Conservation (phyloP, 306 rosid species). For the Astragalus membranaceus region DNA sequence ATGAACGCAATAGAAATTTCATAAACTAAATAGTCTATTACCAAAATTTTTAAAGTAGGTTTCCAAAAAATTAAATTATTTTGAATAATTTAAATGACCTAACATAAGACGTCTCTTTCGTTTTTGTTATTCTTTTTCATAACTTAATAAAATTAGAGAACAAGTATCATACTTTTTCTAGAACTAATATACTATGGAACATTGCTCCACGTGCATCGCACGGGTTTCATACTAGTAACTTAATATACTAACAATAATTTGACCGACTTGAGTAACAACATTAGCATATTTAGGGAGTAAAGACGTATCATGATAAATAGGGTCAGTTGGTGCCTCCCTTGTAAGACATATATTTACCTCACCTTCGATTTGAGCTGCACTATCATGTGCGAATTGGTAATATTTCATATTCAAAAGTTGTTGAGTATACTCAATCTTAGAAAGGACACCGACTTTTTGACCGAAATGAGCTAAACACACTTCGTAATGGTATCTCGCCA, state of each 20-base stretch:
- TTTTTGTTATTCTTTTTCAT: no score
- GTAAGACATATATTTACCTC: background rate
- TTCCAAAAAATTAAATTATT: no score
- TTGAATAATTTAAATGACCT: no score
- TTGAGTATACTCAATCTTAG: background rate
- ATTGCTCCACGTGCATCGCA: no score
- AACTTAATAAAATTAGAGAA: no score
- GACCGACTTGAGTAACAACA: background rate
- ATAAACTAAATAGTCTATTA: no score
- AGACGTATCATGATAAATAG: background rate
- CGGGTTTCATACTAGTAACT: no score
- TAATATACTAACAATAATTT: background rate
- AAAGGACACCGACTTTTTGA: background rate
- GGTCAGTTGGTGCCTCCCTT: background rate
- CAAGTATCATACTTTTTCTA: no score
- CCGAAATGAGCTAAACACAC: background rate
- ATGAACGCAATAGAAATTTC: no score
- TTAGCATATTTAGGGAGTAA: background rate
- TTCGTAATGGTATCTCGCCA: background rate
- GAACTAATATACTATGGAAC: no score
- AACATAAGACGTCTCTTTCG: no score
- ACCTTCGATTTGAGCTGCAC: accelerated
- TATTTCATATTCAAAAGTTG: background rate
- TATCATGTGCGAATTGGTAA: background rate
- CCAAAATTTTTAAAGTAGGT: no score